phyloP scores from a whole-genome alignment of 106 monocot species.

The Acorus calamus region DNA sequence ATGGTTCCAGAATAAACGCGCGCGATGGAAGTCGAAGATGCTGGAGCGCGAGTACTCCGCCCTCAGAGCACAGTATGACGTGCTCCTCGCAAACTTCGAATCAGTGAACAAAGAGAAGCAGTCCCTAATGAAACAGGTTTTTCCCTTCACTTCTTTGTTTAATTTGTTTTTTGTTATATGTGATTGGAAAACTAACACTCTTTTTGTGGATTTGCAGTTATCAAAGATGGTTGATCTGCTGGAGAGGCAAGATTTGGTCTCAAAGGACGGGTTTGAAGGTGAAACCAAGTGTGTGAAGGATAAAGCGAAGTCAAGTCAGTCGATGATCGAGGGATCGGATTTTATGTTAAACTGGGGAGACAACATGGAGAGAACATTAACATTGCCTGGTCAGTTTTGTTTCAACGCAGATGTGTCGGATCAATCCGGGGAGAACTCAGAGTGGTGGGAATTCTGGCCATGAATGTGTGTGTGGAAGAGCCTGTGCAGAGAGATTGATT shows the following conservation, averaged over 20 bases:
- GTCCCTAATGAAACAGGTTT: constrained; percentile 31
- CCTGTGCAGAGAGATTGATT: too few species aligned
- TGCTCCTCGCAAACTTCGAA: constrained; percentile 32
- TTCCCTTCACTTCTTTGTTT: not conserved
- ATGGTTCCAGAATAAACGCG: constrained; percentile 83
- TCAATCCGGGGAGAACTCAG: constrained; percentile 10
- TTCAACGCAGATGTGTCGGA: constrained; percentile 27
- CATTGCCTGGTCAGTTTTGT: constrained; percentile 13
- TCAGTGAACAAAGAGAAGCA: constrained; percentile 41
- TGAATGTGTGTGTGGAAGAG: too few species aligned
- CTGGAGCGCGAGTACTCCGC: constrained; percentile 47
- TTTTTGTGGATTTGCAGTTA: constrained; percentile 13
- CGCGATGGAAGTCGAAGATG: constrained; percentile 72
- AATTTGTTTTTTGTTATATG: not conserved
- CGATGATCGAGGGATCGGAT: not conserved
- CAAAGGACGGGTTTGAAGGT: constrained; percentile 14
- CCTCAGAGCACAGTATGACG: constrained; percentile 34
- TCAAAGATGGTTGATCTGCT: constrained; percentile 32
- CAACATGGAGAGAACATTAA: not conserved
- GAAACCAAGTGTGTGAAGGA: constrained; percentile 6
- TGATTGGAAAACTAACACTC: not conserved
- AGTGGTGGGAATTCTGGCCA: constrained; percentile 66
- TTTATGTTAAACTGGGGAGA: not conserved
- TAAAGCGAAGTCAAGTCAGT: constrained; percentile 4
- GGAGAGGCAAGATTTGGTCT: constrained; percentile 17